phyloP scores from a whole-genome alignment of 345 rosid species.

The Clausena lansium region DNA sequence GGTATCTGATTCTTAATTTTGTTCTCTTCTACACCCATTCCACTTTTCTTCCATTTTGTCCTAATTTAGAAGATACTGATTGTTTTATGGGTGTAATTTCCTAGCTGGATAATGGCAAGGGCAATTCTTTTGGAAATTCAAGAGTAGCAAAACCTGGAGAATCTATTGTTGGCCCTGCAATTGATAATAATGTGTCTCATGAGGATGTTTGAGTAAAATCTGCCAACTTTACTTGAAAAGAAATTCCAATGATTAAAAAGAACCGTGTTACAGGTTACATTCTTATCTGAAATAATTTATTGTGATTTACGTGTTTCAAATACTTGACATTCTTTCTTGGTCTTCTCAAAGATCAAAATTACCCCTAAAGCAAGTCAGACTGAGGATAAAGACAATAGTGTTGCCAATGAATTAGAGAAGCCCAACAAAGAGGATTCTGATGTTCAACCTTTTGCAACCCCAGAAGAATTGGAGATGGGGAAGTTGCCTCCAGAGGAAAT shows the following conservation, averaged over 20 bases:
- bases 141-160: constrained; percentile 43
- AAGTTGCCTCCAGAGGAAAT: constrained; percentile 87
- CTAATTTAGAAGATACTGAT: neutral
- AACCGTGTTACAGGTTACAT: constrained; percentile 74
- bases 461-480: constrained; percentile 66
- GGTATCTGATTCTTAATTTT: neutral
- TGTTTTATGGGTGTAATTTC: constrained; percentile 11
- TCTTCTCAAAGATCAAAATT: constrained; percentile 63
- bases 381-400: constrained; percentile 47
- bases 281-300: constrained; percentile 7
- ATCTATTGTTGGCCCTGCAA: constrained; percentile 75
- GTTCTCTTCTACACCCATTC: too few relatives aligned
- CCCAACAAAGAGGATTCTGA: constrained; percentile 37
- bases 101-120: constrained; percentile 45
- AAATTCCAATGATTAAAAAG: constrained; percentile 79
- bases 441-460: constrained; percentile 44
- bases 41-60: too few relatives aligned
- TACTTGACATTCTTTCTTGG: constrained; percentile 18
- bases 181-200: constrained; percentile 64
- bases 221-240: constrained; percentile 76
- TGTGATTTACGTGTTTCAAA: constrained; percentile 4
- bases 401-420: constrained; percentile 39
- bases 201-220: constrained; percentile 88
- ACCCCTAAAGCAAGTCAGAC: constrained; percentile 51
- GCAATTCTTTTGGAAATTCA: constrained; percentile 19